Evolutionary conservation across 2,329 filamentous ascomycete species (phyloP), one percentile per base, ranked within the genome.

Genomic region (Sarocladium oryzae): DNA sequence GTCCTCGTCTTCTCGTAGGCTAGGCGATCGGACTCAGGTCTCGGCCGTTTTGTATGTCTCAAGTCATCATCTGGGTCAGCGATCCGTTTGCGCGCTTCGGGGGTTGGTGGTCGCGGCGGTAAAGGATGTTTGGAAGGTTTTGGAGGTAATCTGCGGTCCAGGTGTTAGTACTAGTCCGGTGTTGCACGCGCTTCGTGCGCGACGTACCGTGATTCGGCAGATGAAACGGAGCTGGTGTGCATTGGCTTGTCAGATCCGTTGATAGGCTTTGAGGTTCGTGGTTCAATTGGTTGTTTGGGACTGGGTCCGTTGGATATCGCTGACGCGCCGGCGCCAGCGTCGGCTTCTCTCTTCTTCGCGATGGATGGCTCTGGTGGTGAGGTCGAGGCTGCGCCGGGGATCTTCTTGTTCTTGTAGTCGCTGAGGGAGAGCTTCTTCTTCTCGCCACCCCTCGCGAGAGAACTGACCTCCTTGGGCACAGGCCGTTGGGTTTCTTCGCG

Each of bases 391-490:
- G 60, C 57, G 51, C 43, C 54, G n/a, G 46, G 9, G 15, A 66
- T 64, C 61, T 75, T 76, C 62, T 77, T 76, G 55, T 77, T 81
- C 64, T 77, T 78, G 58, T 81, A 82, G 61, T 82, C 79, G 63
- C 75, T 78, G 54, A 82, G 64, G 13, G 78, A 79, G 56, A 82
- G 61, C 62, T 81, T 79, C 67, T 78, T 79, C 63, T 74, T 79
- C 54, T 63, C 63, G 55, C 64, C 69, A 49, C 64, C 64, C 56
- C 70, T 66, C 50, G 70, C 58, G 53, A 76, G 69, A 54, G 68
- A 63, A 57, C 60, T 63, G 54, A 70, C 62, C 51, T 69, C 64
- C 54, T 63, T 63, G 51, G 67, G 63, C 38, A 63, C 57, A 52
- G 67, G 65, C 35, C 69, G 70, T 53, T 78, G 75, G 20, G 71